Base-by-base conservation (phyloP, 2,329 filamentous ascomycete genomes). In the Ophiosphaerella herpotricha region DNA sequence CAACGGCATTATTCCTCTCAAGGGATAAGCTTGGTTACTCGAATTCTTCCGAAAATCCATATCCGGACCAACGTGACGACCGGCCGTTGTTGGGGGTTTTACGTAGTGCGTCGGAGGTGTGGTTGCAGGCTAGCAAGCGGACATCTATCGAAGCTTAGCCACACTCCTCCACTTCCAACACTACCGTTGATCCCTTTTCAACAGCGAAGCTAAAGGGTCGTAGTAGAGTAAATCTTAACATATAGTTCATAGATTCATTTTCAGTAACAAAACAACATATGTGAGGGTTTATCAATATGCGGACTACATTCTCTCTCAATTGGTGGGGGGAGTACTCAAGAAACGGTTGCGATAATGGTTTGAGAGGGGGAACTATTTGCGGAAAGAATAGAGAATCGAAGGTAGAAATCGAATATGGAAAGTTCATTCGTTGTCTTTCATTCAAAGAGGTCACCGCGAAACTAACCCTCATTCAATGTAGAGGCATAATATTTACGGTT, bases 371-470 rank as follows among this genome's bases (percentile, higher is more conserved):
- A 21, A 21, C 18, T 21, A 21, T 21, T 21, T 21, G 4, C 32
- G 61, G 69, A 1, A 67, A 74, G 9, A 63, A 71, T 26, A 63
- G 63, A 39, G 68, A 75, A 43, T 71, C 62, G 51, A 75, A 78
- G 61, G 70, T 79, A 39, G 76, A 68, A n/a, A 64, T 78, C 44
- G 76, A 75, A 51, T 66, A 71, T 58, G 75, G 73, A 13, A 76
- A 74, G 58, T 74, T 78, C 18, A 21, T 21, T 5, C 18, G 18
- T 21, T 21, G 18, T 21, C 18, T 21, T 21, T 21, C 18, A 21
- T 21, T 21, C 18, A 4, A 21, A 21, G 2, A 4, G 18, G 4
- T 4, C 18, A 5, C 18, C 18, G 18, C 18, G 18, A 21, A 21
- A 21, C 18, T 21, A 21, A 24, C 12, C 14, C 8, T 11, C 3